Conservation (phyloP, 495 filamentous ascomycete species). For the Chaetomium cochliodes region DNA sequence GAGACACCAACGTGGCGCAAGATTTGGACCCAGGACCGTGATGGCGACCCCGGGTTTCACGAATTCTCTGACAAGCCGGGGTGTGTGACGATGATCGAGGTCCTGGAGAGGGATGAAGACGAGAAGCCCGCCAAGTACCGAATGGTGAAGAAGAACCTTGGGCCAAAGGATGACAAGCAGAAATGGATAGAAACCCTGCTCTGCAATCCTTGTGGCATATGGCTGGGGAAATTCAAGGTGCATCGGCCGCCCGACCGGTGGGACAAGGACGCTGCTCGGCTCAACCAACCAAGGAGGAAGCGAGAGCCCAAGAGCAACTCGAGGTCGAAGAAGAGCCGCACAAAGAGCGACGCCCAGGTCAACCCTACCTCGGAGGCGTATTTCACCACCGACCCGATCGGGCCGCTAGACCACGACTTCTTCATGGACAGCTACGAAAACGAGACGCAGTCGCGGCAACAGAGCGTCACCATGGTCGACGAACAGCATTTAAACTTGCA, state of each 20-base stretch:
- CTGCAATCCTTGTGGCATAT: constrained; percentile 96
- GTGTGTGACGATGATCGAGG: constrained; percentile 61
- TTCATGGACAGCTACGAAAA: constrained; percentile 35
- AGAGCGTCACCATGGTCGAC: constrained; percentile 35
- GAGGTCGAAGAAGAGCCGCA: constrained; percentile 48
- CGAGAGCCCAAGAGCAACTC: constrained; percentile 40
- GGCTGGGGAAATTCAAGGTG: constrained; percentile 79
- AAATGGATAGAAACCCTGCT: constrained; percentile 68
- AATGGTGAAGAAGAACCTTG: constrained; percentile 74
- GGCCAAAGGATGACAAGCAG: constrained; percentile 55
- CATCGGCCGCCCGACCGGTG: constrained; percentile 84
- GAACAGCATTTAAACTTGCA: constrained; percentile 38
- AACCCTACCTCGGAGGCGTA: constrained; percentile 52
- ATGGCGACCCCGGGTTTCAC: constrained; percentile 60
- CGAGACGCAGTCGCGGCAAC: constrained; percentile 30
- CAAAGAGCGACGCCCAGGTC: constrained; percentile 42
- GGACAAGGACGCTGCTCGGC: constrained; percentile 62
- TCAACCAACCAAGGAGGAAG: constrained; percentile 51
- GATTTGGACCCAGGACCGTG: constrained; percentile 68
- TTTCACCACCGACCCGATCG: constrained; percentile 48
- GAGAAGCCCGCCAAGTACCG: constrained; percentile 61
- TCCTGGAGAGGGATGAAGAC: constrained; percentile 59
- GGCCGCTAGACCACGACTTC: constrained; percentile 36
- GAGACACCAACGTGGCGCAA: constrained; percentile 95
- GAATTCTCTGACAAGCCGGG: constrained; percentile 66